Evolutionary conservation across 345 rosid species (phyloP).

Genomic region (Firmiana major): DNA sequence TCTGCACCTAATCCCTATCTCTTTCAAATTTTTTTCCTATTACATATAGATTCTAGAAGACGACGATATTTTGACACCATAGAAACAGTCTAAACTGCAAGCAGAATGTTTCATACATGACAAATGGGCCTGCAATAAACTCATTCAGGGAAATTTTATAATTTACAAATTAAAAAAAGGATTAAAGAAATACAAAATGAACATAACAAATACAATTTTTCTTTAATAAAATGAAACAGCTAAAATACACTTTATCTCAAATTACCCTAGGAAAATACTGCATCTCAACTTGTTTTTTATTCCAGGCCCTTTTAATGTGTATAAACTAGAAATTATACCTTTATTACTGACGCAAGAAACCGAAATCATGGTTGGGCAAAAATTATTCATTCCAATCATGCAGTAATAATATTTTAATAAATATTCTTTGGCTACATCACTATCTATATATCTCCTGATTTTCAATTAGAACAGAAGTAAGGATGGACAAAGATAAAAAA

Average conservation of each 20-base stretch:
- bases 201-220: no score
- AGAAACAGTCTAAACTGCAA: neutral
- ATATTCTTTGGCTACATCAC: conserved; percentile 18
- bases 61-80: neutral
- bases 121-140: neutral
- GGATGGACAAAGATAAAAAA: conserved; percentile 20
- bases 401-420: conserved; percentile 17
- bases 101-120: neutral
- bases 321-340: conserved; percentile 13
- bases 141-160: neutral
- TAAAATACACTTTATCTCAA: no score
- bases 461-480: conserved; percentile 20
- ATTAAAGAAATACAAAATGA: no score
- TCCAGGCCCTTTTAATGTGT: neutral
- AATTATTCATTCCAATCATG: conserved; percentile 28
- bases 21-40: no score
- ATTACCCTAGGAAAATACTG: no score
- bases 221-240: no score
- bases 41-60: neutral
- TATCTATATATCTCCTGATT: conserved; percentile 14
- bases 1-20: no score
- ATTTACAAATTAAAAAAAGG: conserved; percentile 5
- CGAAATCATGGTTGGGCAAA: conserved; percentile 8
- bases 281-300: neutral
- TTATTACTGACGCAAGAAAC: conserved; percentile 10